Percentiles rank a stretch among this genome's conserved stretches.
These are phyloP conservation scores for Lepiota venenata DNA, from an alignment of 768 basidiomycete genomes.

Conservation along the genomic window DNA sequence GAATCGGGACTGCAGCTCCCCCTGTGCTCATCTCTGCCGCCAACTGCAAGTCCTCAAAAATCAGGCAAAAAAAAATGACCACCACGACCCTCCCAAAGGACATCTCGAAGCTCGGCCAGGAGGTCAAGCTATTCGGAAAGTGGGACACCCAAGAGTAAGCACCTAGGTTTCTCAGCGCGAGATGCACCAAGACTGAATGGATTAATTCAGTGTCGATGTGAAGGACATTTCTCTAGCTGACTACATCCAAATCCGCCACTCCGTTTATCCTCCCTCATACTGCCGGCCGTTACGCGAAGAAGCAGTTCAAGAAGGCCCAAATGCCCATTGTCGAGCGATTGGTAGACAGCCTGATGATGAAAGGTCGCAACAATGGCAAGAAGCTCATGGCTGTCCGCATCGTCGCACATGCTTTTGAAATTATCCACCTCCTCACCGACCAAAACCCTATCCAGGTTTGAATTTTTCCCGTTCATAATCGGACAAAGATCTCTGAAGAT, in stretches of 20 bases:
- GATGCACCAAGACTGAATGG: constrained; percentile 6
- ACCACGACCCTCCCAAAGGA: constrained; percentile 78
- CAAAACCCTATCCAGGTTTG: constrained; percentile 98
- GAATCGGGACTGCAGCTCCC: constrained; percentile 24
- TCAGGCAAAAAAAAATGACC: constrained; percentile 48
- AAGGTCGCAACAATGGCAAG: constrained; percentile 99
- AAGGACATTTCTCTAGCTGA: constrained; percentile 99
- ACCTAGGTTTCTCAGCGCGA: not conserved
- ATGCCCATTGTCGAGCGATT: constrained; percentile 99
- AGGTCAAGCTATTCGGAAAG: constrained; percentile 97
- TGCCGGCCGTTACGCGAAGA: constrained; percentile 98
- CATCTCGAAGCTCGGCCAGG: constrained; percentile 75
- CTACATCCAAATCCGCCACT: constrained; percentile 98
- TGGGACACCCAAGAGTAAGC: constrained; percentile 98
- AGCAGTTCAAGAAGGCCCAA: constrained; percentile 99
- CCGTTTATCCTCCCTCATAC: constrained; percentile 98
- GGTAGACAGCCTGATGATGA: constrained; percentile 99
- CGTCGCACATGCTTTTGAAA: constrained; percentile 98
- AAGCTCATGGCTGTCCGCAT: constrained; percentile 99
- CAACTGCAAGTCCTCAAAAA: constrained; percentile 24
- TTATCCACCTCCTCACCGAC: constrained; percentile 99
- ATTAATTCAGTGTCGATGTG: constrained; percentile 77
- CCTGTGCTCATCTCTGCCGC: constrained; percentile 25
- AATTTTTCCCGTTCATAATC: constrained; percentile 1
- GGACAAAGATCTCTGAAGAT: constrained; percentile 2